phyloP scores from a whole-genome alignment of 345 rosid genomes.

The Syzygium grande region DNA sequence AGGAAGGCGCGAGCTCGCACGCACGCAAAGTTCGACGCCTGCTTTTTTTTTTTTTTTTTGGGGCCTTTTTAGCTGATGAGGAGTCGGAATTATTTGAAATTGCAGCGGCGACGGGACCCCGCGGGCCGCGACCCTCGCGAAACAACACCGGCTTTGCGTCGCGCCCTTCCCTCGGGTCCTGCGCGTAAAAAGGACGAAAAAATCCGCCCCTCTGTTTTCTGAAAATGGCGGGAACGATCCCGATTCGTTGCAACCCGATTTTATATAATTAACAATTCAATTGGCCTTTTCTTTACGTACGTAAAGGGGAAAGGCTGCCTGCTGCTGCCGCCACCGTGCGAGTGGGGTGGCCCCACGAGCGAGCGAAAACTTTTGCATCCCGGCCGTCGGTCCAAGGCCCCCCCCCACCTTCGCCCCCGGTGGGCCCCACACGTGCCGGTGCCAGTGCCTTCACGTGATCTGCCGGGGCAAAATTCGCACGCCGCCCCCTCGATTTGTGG shows the following conservation, averaged over 20 bases:
- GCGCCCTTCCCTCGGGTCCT: slow-evolving; percentile 3
- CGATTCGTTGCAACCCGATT: slow-evolving; percentile 5
- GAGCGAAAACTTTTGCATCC: background rate
- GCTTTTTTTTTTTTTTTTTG: no score
- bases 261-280: background rate
- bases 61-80: background rate
- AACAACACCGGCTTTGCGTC: background rate
- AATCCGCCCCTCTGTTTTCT: background rate
- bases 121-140: background rate
- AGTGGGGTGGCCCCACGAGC: background rate
- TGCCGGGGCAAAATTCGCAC: background rate
- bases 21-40: background rate
- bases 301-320: background rate
- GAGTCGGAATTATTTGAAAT: background rate
- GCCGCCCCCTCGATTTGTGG: background rate
- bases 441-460: background rate
- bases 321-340: background rate
- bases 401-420: background rate
- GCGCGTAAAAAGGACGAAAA: background rate
- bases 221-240: slow-evolving; percentile 15
- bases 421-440: background rate
- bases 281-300: background rate
- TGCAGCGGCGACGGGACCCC: background rate
- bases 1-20: background rate
- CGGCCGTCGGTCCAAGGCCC: background rate